These are phyloP conservation scores for Rhodomyrtus psidioides DNA, from an alignment of 441 rosid species.

Conservation along the genomic window DNA sequence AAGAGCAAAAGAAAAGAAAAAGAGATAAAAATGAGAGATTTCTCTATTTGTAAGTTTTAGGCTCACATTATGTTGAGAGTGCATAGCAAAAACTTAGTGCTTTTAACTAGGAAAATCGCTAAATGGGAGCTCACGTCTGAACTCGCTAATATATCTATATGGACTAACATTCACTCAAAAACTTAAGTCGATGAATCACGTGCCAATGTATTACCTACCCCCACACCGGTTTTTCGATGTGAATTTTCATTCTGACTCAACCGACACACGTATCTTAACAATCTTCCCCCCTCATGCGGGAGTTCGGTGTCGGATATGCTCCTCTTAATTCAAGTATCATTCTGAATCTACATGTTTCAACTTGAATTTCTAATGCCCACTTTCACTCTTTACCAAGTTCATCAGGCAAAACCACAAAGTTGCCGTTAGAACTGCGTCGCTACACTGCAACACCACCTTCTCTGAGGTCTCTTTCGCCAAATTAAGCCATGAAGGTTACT, in stretches of 20 bases:
- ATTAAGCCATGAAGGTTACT: not conserved
- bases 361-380: not conserved
- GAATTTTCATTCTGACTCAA: not conserved
- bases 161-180: not conserved
- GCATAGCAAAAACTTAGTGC: not conserved
- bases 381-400: not conserved
- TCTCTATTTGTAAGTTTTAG: not conserved
- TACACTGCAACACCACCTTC: not conserved
- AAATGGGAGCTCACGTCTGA: too few relatives aligned
- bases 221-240: not conserved
- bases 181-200: not conserved
- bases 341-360: not conserved
- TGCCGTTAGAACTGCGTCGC: accelerated
- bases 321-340: not conserved
- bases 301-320: not conserved
- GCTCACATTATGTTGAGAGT: not conserved
- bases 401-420: accelerated
- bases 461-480: not conserved
- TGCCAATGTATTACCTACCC: not conserved
- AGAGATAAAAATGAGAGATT: not conserved
- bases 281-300: not conserved
- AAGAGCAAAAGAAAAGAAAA: not conserved
- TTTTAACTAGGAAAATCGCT: not conserved
- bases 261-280: not conserved
- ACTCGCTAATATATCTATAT: not conserved